Evolutionary conservation across 495 filamentous ascomycete species (phyloP).

Genomic region (Chaetomium cochliodes): DNA sequence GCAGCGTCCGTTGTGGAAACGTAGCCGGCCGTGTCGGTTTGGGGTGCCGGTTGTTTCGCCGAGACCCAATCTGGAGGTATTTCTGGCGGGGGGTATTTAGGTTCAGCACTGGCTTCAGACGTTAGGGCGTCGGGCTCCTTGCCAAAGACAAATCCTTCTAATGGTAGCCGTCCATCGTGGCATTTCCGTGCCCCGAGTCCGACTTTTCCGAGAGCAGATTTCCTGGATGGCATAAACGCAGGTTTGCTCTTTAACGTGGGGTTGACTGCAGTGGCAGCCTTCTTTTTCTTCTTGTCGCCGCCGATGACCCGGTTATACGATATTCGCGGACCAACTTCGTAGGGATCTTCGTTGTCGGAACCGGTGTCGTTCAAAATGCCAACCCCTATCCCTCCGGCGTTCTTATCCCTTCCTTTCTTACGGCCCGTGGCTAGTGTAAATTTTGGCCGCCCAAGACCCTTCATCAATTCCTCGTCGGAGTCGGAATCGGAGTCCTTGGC

Average conservation of each 20-base stretch:
- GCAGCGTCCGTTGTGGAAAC: conserved; percentile 72
- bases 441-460: conserved; percentile 37
- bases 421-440: conserved; percentile 29
- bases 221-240: conserved; percentile 72
- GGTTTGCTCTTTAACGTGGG: conserved; percentile 67
- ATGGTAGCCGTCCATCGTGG: conserved; percentile 80
- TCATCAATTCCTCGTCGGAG: conserved; percentile 54
- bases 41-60: conserved; percentile 50
- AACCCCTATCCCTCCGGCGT: conserved; percentile 73
- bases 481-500: conserved; percentile 37
- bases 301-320: conserved; percentile 86
- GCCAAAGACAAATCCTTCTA: conserved; percentile 82
- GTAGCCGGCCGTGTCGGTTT: conserved; percentile 46
- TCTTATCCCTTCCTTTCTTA: conserved; percentile 51
- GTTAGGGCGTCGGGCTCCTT: conserved; percentile 52
- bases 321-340: conserved; percentile 85
- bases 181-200: conserved; percentile 68
- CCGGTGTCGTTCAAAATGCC: conserved; percentile 91
- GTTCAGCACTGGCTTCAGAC: conserved; percentile 53
- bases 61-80: conserved; percentile 79
- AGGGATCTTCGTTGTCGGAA: conserved; percentile 96
- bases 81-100: conserved; percentile 69
- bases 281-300: conserved; percentile 82
- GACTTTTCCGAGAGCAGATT: conserved; percentile 56
- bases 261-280: conserved; percentile 55